These are phyloP conservation scores for Nicotiana benthamiana DNA, from an alignment of 257 asterid species.

Conservation along the genomic window DNA sequence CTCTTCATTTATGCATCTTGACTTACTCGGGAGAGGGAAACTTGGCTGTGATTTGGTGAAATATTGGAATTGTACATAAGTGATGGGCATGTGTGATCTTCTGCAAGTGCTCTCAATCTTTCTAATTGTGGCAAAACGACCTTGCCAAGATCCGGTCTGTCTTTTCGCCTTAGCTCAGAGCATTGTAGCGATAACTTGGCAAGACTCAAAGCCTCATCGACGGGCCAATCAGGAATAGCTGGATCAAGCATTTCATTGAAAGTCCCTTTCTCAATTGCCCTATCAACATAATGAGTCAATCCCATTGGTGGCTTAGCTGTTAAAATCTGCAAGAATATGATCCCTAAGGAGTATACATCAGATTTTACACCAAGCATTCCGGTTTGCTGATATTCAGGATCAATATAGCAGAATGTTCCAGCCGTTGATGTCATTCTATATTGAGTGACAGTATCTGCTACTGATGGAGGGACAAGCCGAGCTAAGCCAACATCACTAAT, in stretches of 20 bases:
- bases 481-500: slow-evolving; percentile 33
- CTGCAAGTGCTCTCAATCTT: slow-evolving; percentile 22
- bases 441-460: slow-evolving; percentile 27
- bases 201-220: slow-evolving; percentile 19
- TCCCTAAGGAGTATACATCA: slow-evolving; percentile 28
- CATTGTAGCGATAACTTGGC: slow-evolving; percentile 23
- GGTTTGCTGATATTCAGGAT: slow-evolving; percentile 34
- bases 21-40: slow-evolving; percentile 13
- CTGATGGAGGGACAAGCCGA: slow-evolving; percentile 27
- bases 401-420: slow-evolving; percentile 28
- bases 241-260: slow-evolving; percentile 23
- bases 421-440: slow-evolving; percentile 27
- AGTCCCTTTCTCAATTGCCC: slow-evolving; percentile 24
- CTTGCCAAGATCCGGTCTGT: slow-evolving; percentile 27
- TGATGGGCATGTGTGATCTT: slow-evolving; percentile 4
- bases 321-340: slow-evolving; percentile 30
- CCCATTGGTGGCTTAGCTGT: slow-evolving; percentile 27
- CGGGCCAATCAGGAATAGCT: slow-evolving; percentile 22
- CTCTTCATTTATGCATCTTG: neutral
- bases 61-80: neutral
- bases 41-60: slow-evolving; percentile 11
- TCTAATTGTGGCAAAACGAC: slow-evolving; percentile 22
- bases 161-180: slow-evolving; percentile 26
- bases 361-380: slow-evolving; percentile 36
- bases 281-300: slow-evolving; percentile 22